Base-by-base conservation (phyloP, 23 red algal genomes). In the Agarophyton chilense region DNA sequence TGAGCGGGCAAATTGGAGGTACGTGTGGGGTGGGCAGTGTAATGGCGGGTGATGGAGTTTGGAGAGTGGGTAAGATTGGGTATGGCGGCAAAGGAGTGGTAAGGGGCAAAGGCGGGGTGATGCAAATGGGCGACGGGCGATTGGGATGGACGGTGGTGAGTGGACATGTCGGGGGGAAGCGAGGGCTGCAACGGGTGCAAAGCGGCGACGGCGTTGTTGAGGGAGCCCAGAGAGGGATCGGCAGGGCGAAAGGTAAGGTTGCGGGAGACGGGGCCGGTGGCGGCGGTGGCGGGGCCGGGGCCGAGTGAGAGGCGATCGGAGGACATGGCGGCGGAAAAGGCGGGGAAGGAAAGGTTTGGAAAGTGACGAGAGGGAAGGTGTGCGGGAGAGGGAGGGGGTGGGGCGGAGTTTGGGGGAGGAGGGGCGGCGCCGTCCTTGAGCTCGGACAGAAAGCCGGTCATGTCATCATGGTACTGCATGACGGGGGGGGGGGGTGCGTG, bases 361-460 rank as follows among this genome's bases (percentile, higher is more conserved):
- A 62, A 44, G 57, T 62, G 49, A 13, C 53, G 53, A 28, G 77
- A 24, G 26, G 77, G 77, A 35, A 58, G 53, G 49, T 57, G 53
- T 28, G 77, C 77, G 49, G 77, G 16, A 21, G 77, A 12, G 40
- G 77, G 33, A 18, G 57, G 53, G 25, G 51, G 53, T 0, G 77
- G 77, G 36, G 53, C 77, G 51, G 77, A 44, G 49, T 43, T 45
- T n/a, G 77, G 77, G 13, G 77, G 77, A 18, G 77, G 52, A 14
- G 76, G 51, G 12, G 77, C 53, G 53, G 45, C 77, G 22, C 53
- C 53, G 77, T 62, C 77, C 57, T 81, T 81, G 77, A 81, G 77
- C 51, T 81, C 77, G 52, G 77, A 81, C 45, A 81, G 53, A 53
- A 81, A 81, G 77, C 77, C 77, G 53, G 50, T 81, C 77, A 81